Base-by-base conservation (phyloP, 148 eudicot genomes). In the Chenopodium album region DNA sequence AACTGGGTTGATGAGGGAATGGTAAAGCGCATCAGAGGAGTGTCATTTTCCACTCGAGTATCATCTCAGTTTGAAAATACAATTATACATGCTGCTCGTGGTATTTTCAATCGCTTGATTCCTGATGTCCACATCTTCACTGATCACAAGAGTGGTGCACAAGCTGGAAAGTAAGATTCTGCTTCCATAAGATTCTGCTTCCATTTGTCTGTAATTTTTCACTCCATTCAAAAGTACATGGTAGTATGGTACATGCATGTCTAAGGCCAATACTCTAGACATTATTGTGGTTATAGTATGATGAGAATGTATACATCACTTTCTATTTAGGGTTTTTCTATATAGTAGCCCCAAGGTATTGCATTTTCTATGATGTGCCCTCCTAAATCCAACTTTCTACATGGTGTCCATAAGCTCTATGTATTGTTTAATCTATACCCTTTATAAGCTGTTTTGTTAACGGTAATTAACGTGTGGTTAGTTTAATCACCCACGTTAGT, bases 1-100 rank as follows among this genome's bases (percentile, higher is more conserved):
- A 88, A 89, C 63, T 92, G 99, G 99, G 86, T 87, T 78, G 95
- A 96, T 75, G 94, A 88, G 80, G 99, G 99, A 72, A 82, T 92
- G 99, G 97, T 94, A 63, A 96, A 91, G 87, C 91, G 98, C 71
- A 92, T 96, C 62, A 90, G 99, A 83, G 99, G 98, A 20, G 87
- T 90, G 54, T 68, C 90, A 9, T 96, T 94, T 74, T 92, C 99
- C 1, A 87, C 97, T 23, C 89, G 90, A 86, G 95, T 96, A 20
- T 88, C 93, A 29, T 83, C 79, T 28, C 98, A 96, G 84, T 94
- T 91, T 78, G 98, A 96, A 87, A 89, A 90, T 50, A 66, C 87
- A 64, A 89, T 94, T 91, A 87, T 90, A 82, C 93, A 92, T 83
- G 87, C 95, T 50, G 94, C 98, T 54, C 94, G 97, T 86, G 98